These are phyloP conservation scores for Phlebopus sp. DNA, from an alignment of 1,284 basidiomycete genomes.

Conservation along the genomic window DNA sequence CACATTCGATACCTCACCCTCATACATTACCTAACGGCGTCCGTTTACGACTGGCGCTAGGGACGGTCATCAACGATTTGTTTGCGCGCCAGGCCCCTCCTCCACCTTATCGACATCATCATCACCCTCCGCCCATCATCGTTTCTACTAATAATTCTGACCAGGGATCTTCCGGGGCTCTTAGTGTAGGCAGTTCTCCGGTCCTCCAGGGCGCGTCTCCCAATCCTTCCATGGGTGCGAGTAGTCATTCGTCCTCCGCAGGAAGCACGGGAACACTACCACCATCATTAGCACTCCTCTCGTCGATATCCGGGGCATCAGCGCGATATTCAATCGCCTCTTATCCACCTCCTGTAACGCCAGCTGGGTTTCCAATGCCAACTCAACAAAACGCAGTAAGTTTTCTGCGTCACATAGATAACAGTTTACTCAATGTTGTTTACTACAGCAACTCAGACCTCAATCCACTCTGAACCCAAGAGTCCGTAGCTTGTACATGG, in stretches of 20 bases:
- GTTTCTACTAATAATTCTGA: conserved; percentile 27
- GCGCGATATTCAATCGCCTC: conserved; percentile 8
- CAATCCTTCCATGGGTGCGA: conserved; percentile 26
- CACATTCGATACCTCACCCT: conserved; percentile 35
- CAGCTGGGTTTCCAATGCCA: conserved; percentile 6
- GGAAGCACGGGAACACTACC: conserved; percentile 27
- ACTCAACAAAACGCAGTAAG: conserved; percentile 17
- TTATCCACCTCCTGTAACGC: conserved; percentile 4
- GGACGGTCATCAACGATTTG: conserved; percentile 73
- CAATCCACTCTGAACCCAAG: conserved; percentile 38
- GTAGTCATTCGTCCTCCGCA: conserved; percentile 20
- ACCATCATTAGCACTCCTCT: conserved; percentile 36
- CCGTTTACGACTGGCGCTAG: conserved; percentile 65
- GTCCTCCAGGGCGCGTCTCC: conserved; percentile 21
- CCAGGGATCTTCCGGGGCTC: conserved; percentile 18
- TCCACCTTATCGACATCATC: conserved; percentile 47
- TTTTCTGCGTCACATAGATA: not conserved
- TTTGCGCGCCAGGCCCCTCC: conserved; percentile 68
- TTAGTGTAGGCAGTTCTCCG: conserved; percentile 24
- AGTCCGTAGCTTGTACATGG: conserved; percentile 51
- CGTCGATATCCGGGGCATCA: conserved; percentile 34
- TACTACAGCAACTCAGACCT: conserved; percentile 13
- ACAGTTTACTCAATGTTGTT: conserved; percentile 6
- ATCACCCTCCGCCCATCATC: conserved; percentile 32
- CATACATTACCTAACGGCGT: conserved; percentile 78